Evolutionary conservation across 2,329 filamentous ascomycete genomes (phyloP), one percentile per base, ranked within the genome.

Genomic region (Tolypocladium guangdongense): DNA sequence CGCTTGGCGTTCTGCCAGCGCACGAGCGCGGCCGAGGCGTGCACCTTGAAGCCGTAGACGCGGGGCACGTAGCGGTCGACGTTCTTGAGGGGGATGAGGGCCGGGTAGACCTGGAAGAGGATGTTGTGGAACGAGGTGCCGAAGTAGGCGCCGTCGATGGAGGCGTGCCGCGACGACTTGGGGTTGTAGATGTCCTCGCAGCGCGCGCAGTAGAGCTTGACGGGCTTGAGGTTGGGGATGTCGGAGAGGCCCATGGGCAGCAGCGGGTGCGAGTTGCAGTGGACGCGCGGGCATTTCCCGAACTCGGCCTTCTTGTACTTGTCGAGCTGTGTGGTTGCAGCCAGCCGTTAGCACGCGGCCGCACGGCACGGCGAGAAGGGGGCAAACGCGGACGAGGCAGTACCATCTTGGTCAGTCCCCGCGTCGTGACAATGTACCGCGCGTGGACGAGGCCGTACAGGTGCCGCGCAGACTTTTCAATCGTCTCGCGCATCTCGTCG

Each of bases 181-280:
- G 93, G 93, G 73, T 97, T 97, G 79, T 99, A 99, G 55, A 95
- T 87, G 69, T 99, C 93, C 77, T 99, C 93, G 77, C 93, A 99
- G 63, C 90, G 89, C 49, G 88, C 85, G 72, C 93, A 99, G 80
- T 96, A 99, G 52, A 99, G 87, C 72, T 96, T 97, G 60, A 96
- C 93, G 48, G 92, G 85, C 65, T 91, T 95, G 62, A 85, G 77
- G 71, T 90, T 90, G 57, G 93, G 83, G 3, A 92, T 78, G 72
- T 99, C 93, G 63, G 90, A 88, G 63, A 95, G 87, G 58, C 93
- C 93, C 83, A 96, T 95, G 47, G 93, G 93, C 32, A 99, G 82
- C 39, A 99, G 83, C 7, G 91, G 90, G 68, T 99, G 91, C 12
- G 87, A 88, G 64, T 95, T 85, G 74, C 93, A 99, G 77, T 95